These are phyloP conservation scores for Laguncularia racemosa DNA, from an alignment of 345 rosid species.

Conservation along the genomic window DNA sequence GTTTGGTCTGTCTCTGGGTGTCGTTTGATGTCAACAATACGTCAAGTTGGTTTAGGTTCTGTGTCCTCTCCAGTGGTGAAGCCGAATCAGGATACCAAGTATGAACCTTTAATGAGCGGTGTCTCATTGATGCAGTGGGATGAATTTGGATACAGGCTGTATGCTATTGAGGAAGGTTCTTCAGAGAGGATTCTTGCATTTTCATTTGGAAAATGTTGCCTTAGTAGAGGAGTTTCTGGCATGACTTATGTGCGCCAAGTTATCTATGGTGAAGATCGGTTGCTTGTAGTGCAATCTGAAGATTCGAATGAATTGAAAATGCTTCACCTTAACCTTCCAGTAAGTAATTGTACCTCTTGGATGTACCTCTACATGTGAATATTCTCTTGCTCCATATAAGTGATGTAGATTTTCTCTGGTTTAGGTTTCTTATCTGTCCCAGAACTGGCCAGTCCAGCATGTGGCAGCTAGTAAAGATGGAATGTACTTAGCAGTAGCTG, in stretches of 20 bases:
- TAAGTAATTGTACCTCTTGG: conserved; percentile 28
- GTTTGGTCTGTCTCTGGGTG: conserved; percentile 99
- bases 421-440: conserved; percentile 85
- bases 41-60: conserved; percentile 85
- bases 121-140: conserved; percentile 93
- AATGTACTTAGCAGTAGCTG: conserved; percentile 90
- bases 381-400: conserved; percentile 14
- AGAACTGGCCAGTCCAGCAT: conserved; percentile 99
- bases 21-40: conserved; percentile 94
- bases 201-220: conserved; percentile 96
- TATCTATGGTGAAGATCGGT: conserved; percentile 89
- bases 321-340: conserved; percentile 92
- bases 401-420: conserved; percentile 22
- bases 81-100: conserved; percentile 67
- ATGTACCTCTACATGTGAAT: conserved; percentile 10
- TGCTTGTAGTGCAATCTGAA: conserved; percentile 95
- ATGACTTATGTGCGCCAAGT: conserved; percentile 89
- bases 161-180: conserved; percentile 82
- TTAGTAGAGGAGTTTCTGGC: conserved; percentile 89
- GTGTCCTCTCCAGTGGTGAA: conserved; percentile 68
- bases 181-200: conserved; percentile 80
- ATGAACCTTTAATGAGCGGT: conserved; percentile 85
- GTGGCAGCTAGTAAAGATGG: conserved; percentile 99
- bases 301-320: conserved; percentile 88
- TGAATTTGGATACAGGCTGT: conserved; percentile 85